phyloP scores from a whole-genome alignment of 768 basidiomycete genomes.

The Tricholoma terreum region DNA sequence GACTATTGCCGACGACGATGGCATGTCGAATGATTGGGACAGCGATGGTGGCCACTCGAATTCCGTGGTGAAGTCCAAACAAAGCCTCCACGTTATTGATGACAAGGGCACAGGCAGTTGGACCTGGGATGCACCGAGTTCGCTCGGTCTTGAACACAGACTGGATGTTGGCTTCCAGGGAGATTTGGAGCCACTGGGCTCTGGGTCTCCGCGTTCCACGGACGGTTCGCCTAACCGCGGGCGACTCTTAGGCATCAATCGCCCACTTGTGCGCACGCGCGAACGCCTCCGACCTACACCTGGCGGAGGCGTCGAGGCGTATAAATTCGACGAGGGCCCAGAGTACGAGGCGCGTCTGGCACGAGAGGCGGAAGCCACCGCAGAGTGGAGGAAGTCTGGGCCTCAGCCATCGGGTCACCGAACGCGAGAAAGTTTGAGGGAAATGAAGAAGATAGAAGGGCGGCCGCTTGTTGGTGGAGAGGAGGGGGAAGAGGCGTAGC shows the following conservation, averaged over 20 bases:
- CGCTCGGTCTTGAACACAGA: neutral
- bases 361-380: neutral
- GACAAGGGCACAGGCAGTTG: neutral
- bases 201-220: no score
- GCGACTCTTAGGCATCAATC: neutral
- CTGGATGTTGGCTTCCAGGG: neutral
- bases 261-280: neutral
- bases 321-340: neutral
- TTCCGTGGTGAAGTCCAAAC: neutral
- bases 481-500: no score
- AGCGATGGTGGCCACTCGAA: neutral
- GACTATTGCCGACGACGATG: neutral
- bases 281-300: conserved; percentile 1
- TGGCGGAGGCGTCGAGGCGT: neutral
- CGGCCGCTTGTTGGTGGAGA: neutral
- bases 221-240: no score
- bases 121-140: neutral
- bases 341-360: conserved; percentile 2
- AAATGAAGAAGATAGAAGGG: neutral
- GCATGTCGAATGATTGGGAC: neutral
- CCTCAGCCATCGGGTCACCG: neutral
- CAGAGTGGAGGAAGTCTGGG: neutral
- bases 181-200: no score
- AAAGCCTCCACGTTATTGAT: neutral
- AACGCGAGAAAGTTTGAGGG: neutral